Evolutionary conservation across 179 eudicot species (phyloP), one percentile per base, ranked within the genome.

Genomic region (Carnegiea gigantea): DNA sequence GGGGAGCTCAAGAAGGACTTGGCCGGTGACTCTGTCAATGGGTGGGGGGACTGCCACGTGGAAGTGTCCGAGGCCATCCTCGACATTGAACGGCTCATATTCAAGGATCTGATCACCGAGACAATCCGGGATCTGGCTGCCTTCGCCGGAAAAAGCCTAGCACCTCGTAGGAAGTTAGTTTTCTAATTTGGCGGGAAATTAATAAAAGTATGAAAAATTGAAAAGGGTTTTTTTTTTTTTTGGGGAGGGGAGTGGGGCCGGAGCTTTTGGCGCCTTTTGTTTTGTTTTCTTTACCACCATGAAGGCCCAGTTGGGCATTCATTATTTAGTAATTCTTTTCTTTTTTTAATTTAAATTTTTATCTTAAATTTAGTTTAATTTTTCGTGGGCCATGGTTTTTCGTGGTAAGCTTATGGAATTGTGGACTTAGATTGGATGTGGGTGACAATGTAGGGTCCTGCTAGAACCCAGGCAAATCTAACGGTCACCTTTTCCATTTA

Each of bases 71-170:
- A 91, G 70, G 88, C 88, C 8, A 91, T 93, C 36, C 73, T 94
- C 78, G 90, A 91, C 88, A 91, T 94, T 65, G 98, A 94, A 80
- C 86, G 97, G 84, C 38, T 89, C 60, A 86, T 94, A 83, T 92
- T 88, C 80, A 94, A 93, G 90, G 98, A 94, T 68, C 77, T 93
- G 59, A 85, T 93, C 30, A 88, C 91, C 10, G 98, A 93, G 71
- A 86, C 90, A 0, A 91, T 93, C 82, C 85, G 87, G 20, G 96
- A 92, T 85, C 90, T 92, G 21, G 95, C 93, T 0, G 75, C 72
- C 13, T n/a, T 81, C 75, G 80, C 87, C 51, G 87, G 86, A 17
- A 74, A 86, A 86, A 80, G 77, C 30, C 71, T 73, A 26, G 86
- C 89, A 65, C 87, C 89, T 67, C 86, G 97, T 84, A 88, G 97